These are phyloP conservation scores for Ogataea hybrid DNA, from an alignment of 1,139 yeast genomes.

Conservation along the genomic window DNA sequence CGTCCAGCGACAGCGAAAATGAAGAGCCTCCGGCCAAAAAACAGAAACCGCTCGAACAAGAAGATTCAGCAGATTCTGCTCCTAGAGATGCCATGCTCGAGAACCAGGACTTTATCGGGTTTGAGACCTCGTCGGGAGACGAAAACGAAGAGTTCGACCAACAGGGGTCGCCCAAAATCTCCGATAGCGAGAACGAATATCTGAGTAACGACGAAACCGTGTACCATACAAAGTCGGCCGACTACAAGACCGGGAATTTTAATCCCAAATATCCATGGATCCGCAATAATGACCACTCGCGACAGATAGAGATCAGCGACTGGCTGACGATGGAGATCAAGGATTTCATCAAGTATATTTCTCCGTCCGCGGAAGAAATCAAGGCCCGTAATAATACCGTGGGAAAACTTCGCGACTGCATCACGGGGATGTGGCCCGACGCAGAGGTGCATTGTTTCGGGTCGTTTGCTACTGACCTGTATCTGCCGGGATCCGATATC, in stretches of 20 bases:
- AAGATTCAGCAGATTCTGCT: constrained; percentile 15
- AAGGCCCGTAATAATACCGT: constrained; percentile 67
- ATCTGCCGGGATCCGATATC: constrained; percentile 94
- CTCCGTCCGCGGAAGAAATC: constrained; percentile 81
- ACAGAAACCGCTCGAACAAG: constrained; percentile 4
- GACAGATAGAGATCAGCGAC: constrained; percentile 73
- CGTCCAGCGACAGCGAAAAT: constrained; percentile 5
- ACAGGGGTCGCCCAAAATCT: constrained; percentile 19
- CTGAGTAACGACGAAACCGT: constrained; percentile 33
- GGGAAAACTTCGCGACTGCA: constrained; percentile 53
- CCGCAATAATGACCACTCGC: constrained; percentile 69
- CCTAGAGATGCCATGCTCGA: constrained; percentile 38
- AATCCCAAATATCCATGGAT: constrained; percentile 75
- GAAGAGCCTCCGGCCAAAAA: constrained; percentile 11
- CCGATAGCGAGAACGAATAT: constrained; percentile 30
- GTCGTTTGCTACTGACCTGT: constrained; percentile 90
- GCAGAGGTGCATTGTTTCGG: constrained; percentile 90
- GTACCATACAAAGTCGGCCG: constrained; percentile 26
- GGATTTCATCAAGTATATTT: constrained; percentile 82
- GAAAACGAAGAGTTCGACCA: constrained; percentile 30
- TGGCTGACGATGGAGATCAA: constrained; percentile 87
- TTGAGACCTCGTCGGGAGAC: constrained; percentile 47
- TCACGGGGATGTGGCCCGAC: constrained; percentile 69
- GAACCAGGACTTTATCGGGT: constrained; percentile 59
- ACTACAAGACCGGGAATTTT: constrained; percentile 27